These are phyloP conservation scores for Tricholoma matsutake DNA, from an alignment of 768 basidiomycete species.

Conservation along the genomic window DNA sequence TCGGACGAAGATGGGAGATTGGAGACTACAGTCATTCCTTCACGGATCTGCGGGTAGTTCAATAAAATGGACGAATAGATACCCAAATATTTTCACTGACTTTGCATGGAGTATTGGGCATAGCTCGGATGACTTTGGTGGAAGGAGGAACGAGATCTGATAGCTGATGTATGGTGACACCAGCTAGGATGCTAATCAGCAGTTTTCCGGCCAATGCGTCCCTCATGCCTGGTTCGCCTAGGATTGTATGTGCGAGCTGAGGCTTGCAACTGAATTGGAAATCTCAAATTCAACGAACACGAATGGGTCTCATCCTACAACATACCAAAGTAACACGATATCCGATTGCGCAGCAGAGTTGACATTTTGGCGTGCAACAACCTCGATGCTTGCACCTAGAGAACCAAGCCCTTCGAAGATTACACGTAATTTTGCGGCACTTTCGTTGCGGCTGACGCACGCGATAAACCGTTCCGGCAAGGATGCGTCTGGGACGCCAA, in stretches of 20 bases:
- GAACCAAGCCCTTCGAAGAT: slow-evolving; percentile 58
- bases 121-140: slow-evolving; percentile 90
- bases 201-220: slow-evolving; percentile 88
- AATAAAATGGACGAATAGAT: background rate
- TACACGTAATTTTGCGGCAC: slow-evolving; percentile 59
- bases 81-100: slow-evolving; percentile 37
- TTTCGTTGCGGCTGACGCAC: slow-evolving; percentile 80
- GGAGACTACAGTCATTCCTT: slow-evolving; percentile 97
- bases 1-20: slow-evolving; percentile 54
- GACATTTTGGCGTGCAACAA: slow-evolving; percentile 69
- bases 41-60: slow-evolving; percentile 72
- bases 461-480: slow-evolving; percentile 81
- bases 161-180: slow-evolving; percentile 85
- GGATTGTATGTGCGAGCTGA: slow-evolving; percentile 73
- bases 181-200: slow-evolving; percentile 96
- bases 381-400: slow-evolving; percentile 64
- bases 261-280: slow-evolving; percentile 79
- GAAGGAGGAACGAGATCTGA: slow-evolving; percentile 65
- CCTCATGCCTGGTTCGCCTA: slow-evolving; percentile 70
- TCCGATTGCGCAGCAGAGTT: slow-evolving; percentile 70
- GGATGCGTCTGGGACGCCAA: slow-evolving; percentile 57
- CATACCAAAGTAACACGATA: slow-evolving; percentile 87
- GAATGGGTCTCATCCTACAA: slow-evolving; percentile 1
- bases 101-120: slow-evolving; percentile 98
- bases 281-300: background rate